Percentiles rank a stretch among this genome's conserved stretches.
These are phyloP conservation scores for Eudorina sp. DNA, from an alignment of 139 green algal species.

Conservation along the genomic window DNA sequence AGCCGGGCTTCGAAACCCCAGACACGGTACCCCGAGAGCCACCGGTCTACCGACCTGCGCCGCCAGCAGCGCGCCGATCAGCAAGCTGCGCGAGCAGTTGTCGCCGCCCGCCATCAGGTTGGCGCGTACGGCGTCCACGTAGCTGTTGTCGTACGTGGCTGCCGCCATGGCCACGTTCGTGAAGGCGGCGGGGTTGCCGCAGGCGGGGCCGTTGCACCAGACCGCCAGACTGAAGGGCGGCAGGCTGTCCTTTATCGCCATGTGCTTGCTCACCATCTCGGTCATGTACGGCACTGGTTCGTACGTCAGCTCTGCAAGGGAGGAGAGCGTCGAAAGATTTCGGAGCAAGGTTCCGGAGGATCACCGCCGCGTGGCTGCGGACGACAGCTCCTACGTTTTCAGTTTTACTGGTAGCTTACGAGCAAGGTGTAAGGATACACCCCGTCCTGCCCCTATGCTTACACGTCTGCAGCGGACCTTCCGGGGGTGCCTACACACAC, in stretches of 20 bases:
- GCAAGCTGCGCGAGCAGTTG: slow-evolving; percentile 60
- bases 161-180: slow-evolving; percentile 60
- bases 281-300: slow-evolving; percentile 48
- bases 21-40: not conserved
- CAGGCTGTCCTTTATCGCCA: slow-evolving; percentile 46
- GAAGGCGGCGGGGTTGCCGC: slow-evolving; percentile 58
- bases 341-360: too few species aligned
- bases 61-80: slow-evolving; percentile 65
- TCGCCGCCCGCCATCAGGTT: slow-evolving; percentile 76
- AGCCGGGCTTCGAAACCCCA: not conserved
- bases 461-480: too few species aligned
- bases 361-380: too few species aligned
- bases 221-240: slow-evolving; percentile 52
- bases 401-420: too few species aligned
- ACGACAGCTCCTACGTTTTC: too few species aligned
- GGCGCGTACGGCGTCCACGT: slow-evolving; percentile 66
- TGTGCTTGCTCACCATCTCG: slow-evolving; percentile 58
- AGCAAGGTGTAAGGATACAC: too few species aligned
- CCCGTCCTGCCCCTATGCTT: too few species aligned
- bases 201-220: slow-evolving; percentile 58
- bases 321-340: too few species aligned
- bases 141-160: slow-evolving; percentile 38
- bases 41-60: slow-evolving; percentile 15
- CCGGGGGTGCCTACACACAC: too few species aligned
- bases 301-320: slow-evolving; percentile 49